These are phyloP conservation scores for Pulveroboletus frians DNA, from an alignment of 768 basidiomycete genomes.

Conservation along the genomic window DNA sequence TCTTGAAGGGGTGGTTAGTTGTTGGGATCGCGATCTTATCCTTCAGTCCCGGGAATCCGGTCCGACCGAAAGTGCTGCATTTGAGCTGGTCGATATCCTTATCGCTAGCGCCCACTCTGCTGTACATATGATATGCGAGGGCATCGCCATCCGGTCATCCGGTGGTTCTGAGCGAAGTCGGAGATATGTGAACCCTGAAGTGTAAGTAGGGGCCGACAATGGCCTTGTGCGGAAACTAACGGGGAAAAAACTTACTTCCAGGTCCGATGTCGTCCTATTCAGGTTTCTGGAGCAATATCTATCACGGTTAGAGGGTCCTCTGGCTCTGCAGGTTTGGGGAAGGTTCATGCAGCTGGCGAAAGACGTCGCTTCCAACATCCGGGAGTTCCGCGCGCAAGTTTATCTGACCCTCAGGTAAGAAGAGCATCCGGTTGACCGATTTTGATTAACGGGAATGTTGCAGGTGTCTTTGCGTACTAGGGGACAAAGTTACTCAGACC, in stretches of 20 bases:
- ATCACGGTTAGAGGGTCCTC: slow-evolving; percentile 75
- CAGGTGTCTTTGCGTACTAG: slow-evolving; percentile 73
- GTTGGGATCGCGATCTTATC: slow-evolving; percentile 62
- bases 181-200: slow-evolving; percentile 57
- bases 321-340: slow-evolving; percentile 90
- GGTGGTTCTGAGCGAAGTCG: slow-evolving; percentile 52
- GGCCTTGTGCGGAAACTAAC: not conserved
- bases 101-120: slow-evolving; percentile 80
- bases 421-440: not conserved
- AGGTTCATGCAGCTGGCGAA: slow-evolving; percentile 73
- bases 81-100: slow-evolving; percentile 79
- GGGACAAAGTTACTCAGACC: slow-evolving; percentile 83
- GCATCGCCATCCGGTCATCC: slow-evolving; percentile 57
- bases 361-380: slow-evolving; percentile 61
- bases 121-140: slow-evolving; percentile 86
- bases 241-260: slow-evolving; percentile 27
- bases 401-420: slow-evolving; percentile 70
- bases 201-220: slow-evolving; percentile 43
- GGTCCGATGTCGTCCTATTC: slow-evolving; percentile 70
- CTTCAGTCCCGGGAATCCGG: slow-evolving; percentile 41
- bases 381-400: slow-evolving; percentile 65
- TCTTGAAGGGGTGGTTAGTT: slow-evolving; percentile 75
- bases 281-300: slow-evolving; percentile 87
- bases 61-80: slow-evolving; percentile 48
- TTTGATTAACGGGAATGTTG: slow-evolving; percentile 5